Evolutionary conservation across 495 filamentous ascomycete species (phyloP), one percentile per base, ranked within the genome.

Genomic region (Cetradonia linearis): DNA sequence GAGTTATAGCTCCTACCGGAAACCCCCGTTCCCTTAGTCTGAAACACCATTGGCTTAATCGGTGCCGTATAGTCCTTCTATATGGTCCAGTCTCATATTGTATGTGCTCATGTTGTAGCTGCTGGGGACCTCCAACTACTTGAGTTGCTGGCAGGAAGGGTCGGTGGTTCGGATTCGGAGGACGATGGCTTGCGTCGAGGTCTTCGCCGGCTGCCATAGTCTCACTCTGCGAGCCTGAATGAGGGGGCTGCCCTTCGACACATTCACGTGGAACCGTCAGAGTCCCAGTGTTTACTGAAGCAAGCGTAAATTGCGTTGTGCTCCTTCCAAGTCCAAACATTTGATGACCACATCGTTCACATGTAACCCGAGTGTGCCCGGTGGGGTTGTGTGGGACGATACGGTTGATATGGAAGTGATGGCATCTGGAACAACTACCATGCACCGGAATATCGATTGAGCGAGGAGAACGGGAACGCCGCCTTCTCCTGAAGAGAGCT

Each of bases 291-390:
- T 58, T 31, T 18, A 58, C 56, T 16, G 60, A 62, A 33, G 60
- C 60, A 18, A 62, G 60, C n/a, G 60, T 62, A 30, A 16, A 57
- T 49, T 62, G 60, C 10, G 60, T 62, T 8, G 40, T 46, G 25
- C 16, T 48, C 13, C 47, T 62, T 10, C 60, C 60, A 37, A 62
- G 34, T 18, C 60, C 60, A 42, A 62, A 57, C 31, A 62, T 62
- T 27, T 44, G 38, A 31, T 57, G 60, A 11, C 48, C 18, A 28
- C 60, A 62, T 23, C 30, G 16, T 44, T 57, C 60, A 25, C 60
- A 62, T 10, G 0, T n/a, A 2, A 62, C 8, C 18, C 60, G 47
- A 20, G 55, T 56, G 27, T 62, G 60, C n/a, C 10, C 13, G 31
- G 23, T 57, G 16, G 36, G 8, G 25, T 57, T 36, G 16, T 57